Evolutionary conservation across 148 eudicot species (phyloP).

Genomic region (Fagopyrum tataricum): DNA sequence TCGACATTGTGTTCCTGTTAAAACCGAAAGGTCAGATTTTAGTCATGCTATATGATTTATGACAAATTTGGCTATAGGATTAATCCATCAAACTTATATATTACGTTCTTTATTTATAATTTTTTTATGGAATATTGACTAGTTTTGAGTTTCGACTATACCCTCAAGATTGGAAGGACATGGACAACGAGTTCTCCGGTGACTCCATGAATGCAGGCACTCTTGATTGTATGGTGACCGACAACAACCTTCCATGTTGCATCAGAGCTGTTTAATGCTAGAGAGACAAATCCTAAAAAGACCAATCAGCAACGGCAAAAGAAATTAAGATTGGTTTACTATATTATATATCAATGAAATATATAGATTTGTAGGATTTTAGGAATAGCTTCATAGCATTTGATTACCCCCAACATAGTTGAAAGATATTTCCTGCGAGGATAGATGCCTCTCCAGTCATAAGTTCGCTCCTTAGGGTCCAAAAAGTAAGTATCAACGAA

Average conservation of each 20-base stretch:
- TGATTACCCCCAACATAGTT: conserved; percentile 20
- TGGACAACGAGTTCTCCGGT: conserved; percentile 56
- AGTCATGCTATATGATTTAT: no score
- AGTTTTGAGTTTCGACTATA: neutral
- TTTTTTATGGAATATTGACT: neutral
- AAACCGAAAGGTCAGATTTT: neutral
- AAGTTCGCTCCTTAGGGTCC: conserved; percentile 28
- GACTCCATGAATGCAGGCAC: conserved; percentile 86
- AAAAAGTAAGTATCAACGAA: conserved; percentile 54
- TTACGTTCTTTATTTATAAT: no score
- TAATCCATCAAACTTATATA: no score
- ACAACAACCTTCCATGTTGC: conserved; percentile 91
- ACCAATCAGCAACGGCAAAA: neutral
- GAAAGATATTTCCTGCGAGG: conserved; percentile 45
- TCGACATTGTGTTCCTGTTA: conserved; percentile 38
- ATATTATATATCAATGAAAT: neutral
- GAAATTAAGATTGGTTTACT: neutral
- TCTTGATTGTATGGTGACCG: conserved; percentile 77
- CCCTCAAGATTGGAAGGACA: conserved; percentile 51
- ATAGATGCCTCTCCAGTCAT: conserved; percentile 68
- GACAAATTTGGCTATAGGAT: no score
- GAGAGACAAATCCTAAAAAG: conserved; percentile 21
- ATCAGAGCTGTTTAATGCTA: conserved; percentile 45
- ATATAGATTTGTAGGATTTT: neutral
- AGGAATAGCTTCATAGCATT: no score